Conservation (phyloP, 371 early-diverging fungal species). For the Zancudomyces culisetae region DNA sequence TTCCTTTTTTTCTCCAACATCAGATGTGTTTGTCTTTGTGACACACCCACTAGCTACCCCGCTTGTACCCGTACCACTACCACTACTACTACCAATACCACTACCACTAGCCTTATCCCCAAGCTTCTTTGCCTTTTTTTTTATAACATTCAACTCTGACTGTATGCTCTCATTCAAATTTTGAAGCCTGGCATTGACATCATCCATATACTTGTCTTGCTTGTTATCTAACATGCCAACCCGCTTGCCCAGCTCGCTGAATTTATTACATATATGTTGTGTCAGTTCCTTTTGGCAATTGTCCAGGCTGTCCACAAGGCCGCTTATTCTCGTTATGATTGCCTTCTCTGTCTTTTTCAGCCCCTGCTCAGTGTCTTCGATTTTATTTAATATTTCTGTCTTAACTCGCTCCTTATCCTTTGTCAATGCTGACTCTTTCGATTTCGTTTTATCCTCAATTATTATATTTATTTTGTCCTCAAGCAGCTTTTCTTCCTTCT, state of each 20-base stretch:
- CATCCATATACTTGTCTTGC: neutral
- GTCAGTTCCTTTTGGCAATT: constrained; percentile 7
- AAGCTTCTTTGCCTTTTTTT: neutral
- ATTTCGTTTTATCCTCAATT: constrained; percentile 6
- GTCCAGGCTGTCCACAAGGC: constrained; percentile 7
- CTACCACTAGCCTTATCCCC: neutral
- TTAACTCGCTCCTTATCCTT: neutral
- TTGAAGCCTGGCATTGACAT: neutral
- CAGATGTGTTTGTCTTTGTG: too few species aligned
- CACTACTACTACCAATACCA: neutral
- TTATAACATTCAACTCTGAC: neutral
- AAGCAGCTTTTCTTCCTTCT: constrained; percentile 7
- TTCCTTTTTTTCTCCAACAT: too few species aligned
- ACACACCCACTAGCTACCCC: neutral
- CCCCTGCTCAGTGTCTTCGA: constrained; percentile 7
- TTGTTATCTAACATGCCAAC: constrained; percentile 5
- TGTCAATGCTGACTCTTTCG: constrained; percentile 11
- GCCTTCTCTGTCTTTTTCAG: constrained; percentile 7
- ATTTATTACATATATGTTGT: constrained; percentile 9
- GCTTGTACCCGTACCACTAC: neutral
- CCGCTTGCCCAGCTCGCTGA: constrained; percentile 12
- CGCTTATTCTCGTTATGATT: constrained; percentile 7
- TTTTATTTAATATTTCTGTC: constrained; percentile 1
- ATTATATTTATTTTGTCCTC: constrained; percentile 1
- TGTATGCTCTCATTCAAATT: neutral